These are phyloP conservation scores for Pyricularia pennisetigena DNA, from an alignment of 2,329 filamentous ascomycete species.

Conservation along the genomic window DNA sequence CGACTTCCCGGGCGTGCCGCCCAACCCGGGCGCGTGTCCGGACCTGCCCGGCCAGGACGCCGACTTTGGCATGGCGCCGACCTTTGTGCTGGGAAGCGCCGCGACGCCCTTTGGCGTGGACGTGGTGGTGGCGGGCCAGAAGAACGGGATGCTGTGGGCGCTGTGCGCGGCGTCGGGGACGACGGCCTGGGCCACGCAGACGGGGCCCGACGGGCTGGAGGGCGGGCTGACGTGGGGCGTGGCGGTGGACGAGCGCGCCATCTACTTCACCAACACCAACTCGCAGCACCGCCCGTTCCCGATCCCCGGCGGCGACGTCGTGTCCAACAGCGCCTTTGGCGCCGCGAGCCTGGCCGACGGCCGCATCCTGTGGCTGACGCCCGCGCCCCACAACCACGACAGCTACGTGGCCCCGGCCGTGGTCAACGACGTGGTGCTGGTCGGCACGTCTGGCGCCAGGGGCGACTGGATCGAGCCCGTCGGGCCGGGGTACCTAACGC, in stretches of 20 bases:
- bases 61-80: slow-evolving; percentile 17
- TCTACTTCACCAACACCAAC: slow-evolving; percentile 20
- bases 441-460: slow-evolving; percentile 3
- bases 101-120: slow-evolving; percentile 11
- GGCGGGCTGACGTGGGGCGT: slow-evolving; percentile 22
- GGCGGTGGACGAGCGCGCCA: slow-evolving; percentile 16
- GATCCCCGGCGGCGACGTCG: slow-evolving; percentile 5
- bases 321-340: slow-evolving; percentile 9
- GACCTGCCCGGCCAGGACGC: slow-evolving; percentile 11
- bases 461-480: neutral
- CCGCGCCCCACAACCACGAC: slow-evolving; percentile 3
- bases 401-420: slow-evolving; percentile 9
- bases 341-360: slow-evolving; percentile 10
- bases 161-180: slow-evolving; percentile 15
- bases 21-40: slow-evolving; percentile 7
- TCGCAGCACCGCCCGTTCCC: slow-evolving; percentile 5
- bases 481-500: slow-evolving; percentile 5
- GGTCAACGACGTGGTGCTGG: slow-evolving; percentile 11
- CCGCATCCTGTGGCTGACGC: slow-evolving; percentile 11
- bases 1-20: neutral
- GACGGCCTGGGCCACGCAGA: slow-evolving; percentile 15
- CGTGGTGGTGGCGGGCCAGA: slow-evolving; percentile 19
- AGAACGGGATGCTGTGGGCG: slow-evolving; percentile 19
- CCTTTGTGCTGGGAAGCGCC: slow-evolving; percentile 14
- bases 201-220: slow-evolving; percentile 13